These are phyloP conservation scores for Acorus gramineus DNA, from an alignment of 106 monocot genomes.

Conservation along the genomic window DNA sequence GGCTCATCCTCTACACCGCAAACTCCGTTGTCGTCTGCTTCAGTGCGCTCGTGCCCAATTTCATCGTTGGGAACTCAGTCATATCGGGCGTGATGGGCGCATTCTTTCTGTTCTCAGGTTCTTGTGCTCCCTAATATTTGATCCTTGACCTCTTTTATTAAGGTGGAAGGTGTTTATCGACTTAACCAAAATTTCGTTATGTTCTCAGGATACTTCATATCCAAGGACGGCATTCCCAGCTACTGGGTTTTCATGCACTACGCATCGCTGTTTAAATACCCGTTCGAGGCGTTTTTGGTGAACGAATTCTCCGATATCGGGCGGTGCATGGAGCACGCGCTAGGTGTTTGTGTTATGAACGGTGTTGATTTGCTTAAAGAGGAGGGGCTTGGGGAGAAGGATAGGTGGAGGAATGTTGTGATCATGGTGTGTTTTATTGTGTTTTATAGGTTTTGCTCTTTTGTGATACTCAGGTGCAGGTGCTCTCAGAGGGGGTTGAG, in stretches of 20 bases:
- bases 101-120: slow-evolving; percentile 71
- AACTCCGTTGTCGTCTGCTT: slow-evolving; percentile 88
- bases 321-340: slow-evolving; percentile 47
- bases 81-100: slow-evolving; percentile 73
- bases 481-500: slow-evolving; percentile 30
- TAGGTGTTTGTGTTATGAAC: slow-evolving; percentile 45
- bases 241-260: slow-evolving; percentile 98
- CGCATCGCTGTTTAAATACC: slow-evolving; percentile 82
- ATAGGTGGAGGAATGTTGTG: slow-evolving; percentile 68
- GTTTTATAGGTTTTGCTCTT: slow-evolving; percentile 55
- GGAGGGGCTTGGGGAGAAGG: slow-evolving; percentile 52
- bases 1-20: slow-evolving; percentile 86
- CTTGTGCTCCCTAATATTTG: too few species aligned
- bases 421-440: slow-evolving; percentile 66
- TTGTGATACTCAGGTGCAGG: slow-evolving; percentile 55
- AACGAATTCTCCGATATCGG: slow-evolving; percentile 60
- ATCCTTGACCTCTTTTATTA: too few species aligned
- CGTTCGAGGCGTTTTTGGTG: slow-evolving; percentile 74
- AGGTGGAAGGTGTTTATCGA: too few species aligned
- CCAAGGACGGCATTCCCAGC: slow-evolving; percentile 60
- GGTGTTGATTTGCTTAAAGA: slow-evolving; percentile 50
- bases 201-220: slow-evolving; percentile 59
- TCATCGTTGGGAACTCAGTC: slow-evolving; percentile 74
- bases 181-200: too few species aligned
- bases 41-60: slow-evolving; percentile 61